Percentiles rank a stretch among this genome's conserved stretches.
These are phyloP conservation scores for Athelia sp. DNA, from an alignment of 1,284 basidiomycete species.

Conservation along the genomic window DNA sequence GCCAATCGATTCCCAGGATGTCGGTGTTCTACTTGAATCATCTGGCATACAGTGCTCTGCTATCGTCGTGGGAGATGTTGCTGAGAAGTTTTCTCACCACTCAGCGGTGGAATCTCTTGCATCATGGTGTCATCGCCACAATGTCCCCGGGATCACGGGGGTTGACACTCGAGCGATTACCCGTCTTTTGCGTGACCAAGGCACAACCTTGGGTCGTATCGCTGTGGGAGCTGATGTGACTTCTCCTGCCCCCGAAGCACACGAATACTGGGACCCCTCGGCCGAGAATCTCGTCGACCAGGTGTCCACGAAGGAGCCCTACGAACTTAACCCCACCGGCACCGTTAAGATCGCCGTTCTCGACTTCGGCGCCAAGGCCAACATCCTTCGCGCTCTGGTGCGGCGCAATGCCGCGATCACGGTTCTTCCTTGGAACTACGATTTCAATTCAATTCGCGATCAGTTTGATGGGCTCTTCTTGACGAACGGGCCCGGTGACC, in stretches of 20 bases:
- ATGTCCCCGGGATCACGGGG: constrained; percentile 92
- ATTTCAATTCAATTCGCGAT: constrained; percentile 90
- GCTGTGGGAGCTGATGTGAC: constrained; percentile 78
- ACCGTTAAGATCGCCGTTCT: constrained; percentile 92
- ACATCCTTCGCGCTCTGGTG: constrained; percentile 91
- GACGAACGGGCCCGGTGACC: constrained; percentile 95
- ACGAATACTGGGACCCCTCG: constrained; percentile 91
- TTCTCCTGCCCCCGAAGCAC: constrained; percentile 49
- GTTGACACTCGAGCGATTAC: constrained; percentile 98
- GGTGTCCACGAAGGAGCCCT: constrained; percentile 84
- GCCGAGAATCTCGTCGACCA: constrained; percentile 91
- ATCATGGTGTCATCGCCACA: constrained; percentile 89
- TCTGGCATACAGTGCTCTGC: constrained; percentile 87
- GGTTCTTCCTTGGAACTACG: constrained; percentile 95
- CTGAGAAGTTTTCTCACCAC: constrained; percentile 94
- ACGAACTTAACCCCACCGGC: constrained; percentile 84
- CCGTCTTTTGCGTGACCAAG: constrained; percentile 89
- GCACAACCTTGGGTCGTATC: constrained; percentile 92
- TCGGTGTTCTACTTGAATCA: constrained; percentile 90
- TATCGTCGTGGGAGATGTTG: constrained; percentile 92
- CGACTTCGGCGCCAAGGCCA: constrained; percentile 97
- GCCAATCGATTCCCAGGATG: constrained; percentile 74
- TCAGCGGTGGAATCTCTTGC: constrained; percentile 90
- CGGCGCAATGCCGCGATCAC: constrained; percentile 90
- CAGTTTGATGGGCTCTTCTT: constrained; percentile 95